These are phyloP conservation scores for Leccinum proliferum DNA, from an alignment of 1,284 basidiomycete species.

Conservation along the genomic window DNA sequence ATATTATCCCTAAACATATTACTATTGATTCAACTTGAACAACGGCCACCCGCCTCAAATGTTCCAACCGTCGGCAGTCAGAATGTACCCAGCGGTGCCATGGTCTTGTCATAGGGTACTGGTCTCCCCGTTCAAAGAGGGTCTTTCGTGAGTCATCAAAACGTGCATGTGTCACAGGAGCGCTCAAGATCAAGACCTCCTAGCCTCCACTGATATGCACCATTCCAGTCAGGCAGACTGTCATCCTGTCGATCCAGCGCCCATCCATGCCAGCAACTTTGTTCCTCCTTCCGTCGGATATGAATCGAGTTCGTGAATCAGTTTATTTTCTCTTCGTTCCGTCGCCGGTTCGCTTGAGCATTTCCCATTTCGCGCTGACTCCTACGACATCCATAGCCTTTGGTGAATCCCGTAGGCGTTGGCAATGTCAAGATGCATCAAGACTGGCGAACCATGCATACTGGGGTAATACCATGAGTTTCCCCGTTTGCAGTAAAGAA, in stretches of 20 bases:
- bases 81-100: no score
- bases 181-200: no score
- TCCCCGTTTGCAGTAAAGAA: background rate
- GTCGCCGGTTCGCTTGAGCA: background rate
- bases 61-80: no score
- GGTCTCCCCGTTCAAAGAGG: no score
- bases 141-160: no score
- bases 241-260: background rate
- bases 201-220: background rate
- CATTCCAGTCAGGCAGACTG: background rate
- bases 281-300: background rate
- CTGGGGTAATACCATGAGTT: background rate
- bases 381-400: no score
- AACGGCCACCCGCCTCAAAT: no score
- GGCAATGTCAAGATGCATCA: background rate
- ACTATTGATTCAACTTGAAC: no score
- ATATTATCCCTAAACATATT: no score
- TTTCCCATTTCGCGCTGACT: background rate
- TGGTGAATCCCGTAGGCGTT: background rate
- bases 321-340: background rate
- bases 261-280: background rate
- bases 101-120: no score
- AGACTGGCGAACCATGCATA: background rate
- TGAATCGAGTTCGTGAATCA: background rate
- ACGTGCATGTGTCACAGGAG: no score